Evolutionary conservation across 2,329 filamentous ascomycete genomes (phyloP), one percentile per base, ranked within the genome.

Genomic region (Cyphellophora attinorum): DNA sequence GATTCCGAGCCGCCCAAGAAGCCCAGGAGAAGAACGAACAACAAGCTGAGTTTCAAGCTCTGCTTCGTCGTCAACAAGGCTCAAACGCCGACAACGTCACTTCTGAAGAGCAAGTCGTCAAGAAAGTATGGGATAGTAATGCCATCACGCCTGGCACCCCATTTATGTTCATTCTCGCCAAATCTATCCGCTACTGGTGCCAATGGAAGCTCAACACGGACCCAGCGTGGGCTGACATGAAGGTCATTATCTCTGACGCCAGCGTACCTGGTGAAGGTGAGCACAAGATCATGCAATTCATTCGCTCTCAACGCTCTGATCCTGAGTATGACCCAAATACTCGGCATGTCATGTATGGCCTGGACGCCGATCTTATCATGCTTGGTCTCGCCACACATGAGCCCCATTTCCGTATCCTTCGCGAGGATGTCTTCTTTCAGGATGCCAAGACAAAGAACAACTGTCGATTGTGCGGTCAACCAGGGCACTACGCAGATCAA

Each of bases 311-410:
- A 60, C 79, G 91, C 51, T 76, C 82, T 32, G 91, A 85, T 34
- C 81, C 88, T 4, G 81, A 93, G 45, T 86, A 98, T 59, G 81
- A 98, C 53, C 91, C 91, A 15, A 96, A 98, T 58, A 96, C 91
- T 14, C 82, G 84, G 41, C 91, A 98, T 62, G 93, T 98, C 51
- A 95, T 98, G 43, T 98, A 98, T 56, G 91, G 91, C 32, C 70
- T 98, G 47, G 91, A 98, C 66, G 93, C 91, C 40, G 91, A 98
- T 71, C 69, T 98, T 47, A 98, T 98, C 62, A 98, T 98, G 91
- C 69, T 98, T 54, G 91, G 89, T 40, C 76, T 98, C 48, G 91
- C 84, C 16, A 98, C 91, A 11, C 93, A 98, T 60, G 93, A 98
- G 57, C 91, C 93, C 35, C 81, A 96, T 62, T 98, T 98, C 60